A percentile compares a stretch with the other conserved stretches of the same genome.
Evolutionary conservation across 2,329 filamentous ascomycete genomes (phyloP).

Genomic region (Exutisphaerella laricina): DNA sequence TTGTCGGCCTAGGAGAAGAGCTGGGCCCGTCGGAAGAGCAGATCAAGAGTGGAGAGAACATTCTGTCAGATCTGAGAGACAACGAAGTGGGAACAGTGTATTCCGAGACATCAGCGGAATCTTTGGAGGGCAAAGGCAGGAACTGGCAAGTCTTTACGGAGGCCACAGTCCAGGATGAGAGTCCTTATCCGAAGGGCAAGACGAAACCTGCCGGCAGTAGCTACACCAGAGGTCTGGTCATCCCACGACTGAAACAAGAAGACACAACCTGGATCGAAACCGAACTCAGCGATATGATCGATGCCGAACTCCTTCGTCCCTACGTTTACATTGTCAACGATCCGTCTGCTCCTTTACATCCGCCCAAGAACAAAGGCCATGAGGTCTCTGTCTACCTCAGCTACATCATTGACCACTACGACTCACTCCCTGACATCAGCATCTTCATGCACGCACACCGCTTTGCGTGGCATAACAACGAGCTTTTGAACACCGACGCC

Average conservation of each 20-base stretch:
- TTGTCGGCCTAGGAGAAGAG: constrained; percentile 38
- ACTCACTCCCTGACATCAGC: constrained; percentile 52
- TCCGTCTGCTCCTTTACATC: constrained; percentile 40
- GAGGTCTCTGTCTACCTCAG: constrained; percentile 59
- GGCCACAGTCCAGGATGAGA: constrained; percentile 24
- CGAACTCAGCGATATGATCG: constrained; percentile 42
- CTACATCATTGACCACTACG: constrained; percentile 58
- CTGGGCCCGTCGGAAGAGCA: constrained; percentile 23
- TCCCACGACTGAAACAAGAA: constrained; percentile 49
- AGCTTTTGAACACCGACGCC: constrained; percentile 42
- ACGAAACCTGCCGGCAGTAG: constrained; percentile 43
- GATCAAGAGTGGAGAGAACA: constrained; percentile 19
- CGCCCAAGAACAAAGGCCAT: constrained; percentile 55
- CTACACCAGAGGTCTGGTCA: constrained; percentile 52
- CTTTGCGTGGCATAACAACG: constrained; percentile 54
- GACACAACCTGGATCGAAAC: constrained; percentile 51
- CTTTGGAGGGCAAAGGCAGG: not conserved
- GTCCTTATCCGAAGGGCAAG: constrained; percentile 29
- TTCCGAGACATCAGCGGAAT: constrained; percentile 5
- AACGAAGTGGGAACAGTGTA: constrained; percentile 11
- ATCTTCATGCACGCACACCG: constrained; percentile 60
- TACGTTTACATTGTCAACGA: constrained; percentile 52
- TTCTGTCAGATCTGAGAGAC: constrained; percentile 21
- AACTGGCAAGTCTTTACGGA: constrained; percentile 20
- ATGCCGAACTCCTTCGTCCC: constrained; percentile 34